Evolutionary conservation across 495 filamentous ascomycete species (phyloP).

Genomic region (Penicillium odoratum): DNA sequence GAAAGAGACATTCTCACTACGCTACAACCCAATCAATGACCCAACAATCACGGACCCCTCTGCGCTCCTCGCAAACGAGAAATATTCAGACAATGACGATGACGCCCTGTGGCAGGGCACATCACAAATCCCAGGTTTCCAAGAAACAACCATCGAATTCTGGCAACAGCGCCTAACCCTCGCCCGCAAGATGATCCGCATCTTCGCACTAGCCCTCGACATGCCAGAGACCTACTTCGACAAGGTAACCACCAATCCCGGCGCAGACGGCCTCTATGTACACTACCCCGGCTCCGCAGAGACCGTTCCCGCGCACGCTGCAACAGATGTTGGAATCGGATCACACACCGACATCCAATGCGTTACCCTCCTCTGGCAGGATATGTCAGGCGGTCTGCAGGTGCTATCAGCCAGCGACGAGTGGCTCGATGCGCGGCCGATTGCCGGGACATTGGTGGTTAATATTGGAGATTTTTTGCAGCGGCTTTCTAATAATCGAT

Average conservation of each 20-base stretch:
- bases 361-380: slow-evolving; percentile 59
- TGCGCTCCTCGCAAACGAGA: slow-evolving; percentile 33
- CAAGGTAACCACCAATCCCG: slow-evolving; percentile 48
- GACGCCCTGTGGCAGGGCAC: slow-evolving; percentile 51
- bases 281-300: slow-evolving; percentile 50
- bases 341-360: slow-evolving; percentile 60
- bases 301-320: slow-evolving; percentile 15
- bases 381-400: slow-evolving; percentile 54
- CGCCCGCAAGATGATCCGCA: slow-evolving; percentile 45
- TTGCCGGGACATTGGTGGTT: slow-evolving; percentile 60
- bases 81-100: slow-evolving; percentile 38
- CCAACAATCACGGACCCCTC: slow-evolving; percentile 39
- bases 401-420: slow-evolving; percentile 49
- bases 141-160: slow-evolving; percentile 45
- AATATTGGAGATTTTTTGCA: slow-evolving; percentile 68
- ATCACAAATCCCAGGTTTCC: slow-evolving; percentile 48
- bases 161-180: slow-evolving; percentile 48
- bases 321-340: slow-evolving; percentile 50
- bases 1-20: slow-evolving; percentile 45
- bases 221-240: slow-evolving; percentile 54
- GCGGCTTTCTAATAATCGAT: slow-evolving; percentile 60
- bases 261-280: slow-evolving; percentile 50
- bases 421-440: slow-evolving; percentile 56
- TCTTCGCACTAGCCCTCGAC: slow-evolving; percentile 52
- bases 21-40: slow-evolving; percentile 48